Evolutionary conservation across 306 rosid genomes (phyloP), one percentile per base, ranked within the genome.

Genomic region (Pachyrhizus erosus): DNA sequence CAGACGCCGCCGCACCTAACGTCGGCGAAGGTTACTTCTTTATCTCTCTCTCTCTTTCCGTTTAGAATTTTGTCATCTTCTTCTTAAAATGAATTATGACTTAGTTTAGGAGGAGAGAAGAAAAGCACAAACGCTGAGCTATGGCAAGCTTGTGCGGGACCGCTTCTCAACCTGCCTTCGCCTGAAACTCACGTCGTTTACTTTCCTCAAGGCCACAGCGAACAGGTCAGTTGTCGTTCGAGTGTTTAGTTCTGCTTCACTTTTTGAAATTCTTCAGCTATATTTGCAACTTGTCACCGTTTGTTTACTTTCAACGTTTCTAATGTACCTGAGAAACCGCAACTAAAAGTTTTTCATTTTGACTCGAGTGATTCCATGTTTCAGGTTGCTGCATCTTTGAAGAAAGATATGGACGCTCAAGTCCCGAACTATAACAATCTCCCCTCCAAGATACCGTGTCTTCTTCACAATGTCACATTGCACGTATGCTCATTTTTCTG

Each of bases 81-180:
- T 62, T 61, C 9, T 15, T 27, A 29, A 62, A 61, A 61, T 31
- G 12, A 64, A 64, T 31, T 7, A 17, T 17, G 70, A 33, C 45
- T 33, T 31, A 0, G 24, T 64, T 17, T 33, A 26, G 85, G 87
- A 37, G 87, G 82, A 82, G 97, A 90, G 77, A 87, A 81, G 86
- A 92, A 80, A 90, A 83, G 84, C 89, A 89, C 90, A 76, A 92
- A 92, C 82, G 87, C 87, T 42, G 97, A 92, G 89, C 83, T 92
- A 26, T 92, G 97, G 97, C 94, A 92, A 81, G 93, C 94, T 65
- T 92, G 97, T 81, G 94, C 97, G 61, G 97, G 97, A 73, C 94
- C 91, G 27, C 90, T 92, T 83, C 93, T 78, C 78, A 90, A 86
- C 87, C 76, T 92, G 66, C 97, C 97, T 64, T 86, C 91, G 78